Base-by-base conservation (phyloP, 768 basidiomycete species). In the Neoboletus subvelutipes region DNA sequence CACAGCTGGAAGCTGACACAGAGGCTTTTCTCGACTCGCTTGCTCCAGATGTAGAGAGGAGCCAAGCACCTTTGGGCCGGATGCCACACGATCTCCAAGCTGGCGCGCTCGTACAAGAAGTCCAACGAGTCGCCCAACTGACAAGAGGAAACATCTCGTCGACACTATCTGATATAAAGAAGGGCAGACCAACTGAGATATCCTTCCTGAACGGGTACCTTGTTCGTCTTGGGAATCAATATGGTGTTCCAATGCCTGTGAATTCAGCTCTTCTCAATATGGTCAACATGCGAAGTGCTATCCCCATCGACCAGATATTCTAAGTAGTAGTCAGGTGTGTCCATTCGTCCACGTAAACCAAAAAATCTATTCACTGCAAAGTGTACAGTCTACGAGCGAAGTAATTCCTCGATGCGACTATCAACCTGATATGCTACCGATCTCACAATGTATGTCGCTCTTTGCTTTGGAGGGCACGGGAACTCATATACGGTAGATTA, bases 131-230 rank as follows among this genome's bases (percentile, higher is more conserved):
- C 43, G 81, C 84, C 17, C 59, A 76, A 10, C 52, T 74, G 24
- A 95, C 92, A 4, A 75, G 72, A 41, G 73, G 74, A 15, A 93
- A 94, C 67, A 80, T 85, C 50, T 93, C 92, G 7, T 91, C 88
- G 17, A 97, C 93, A 83, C 76, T 94, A 18, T 69, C 76, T 17
- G 93, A 96, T 67, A 70, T 95, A 29, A 79, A 78, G 60, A 71
- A 73, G 33, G 86, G 86, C 42, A 75, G 76, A 50, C 58, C 66
- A 6, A 94, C 93, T 0, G 94, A 98, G 74, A 80, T 98, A 24
- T 82, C 88, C 18, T 90, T 76, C 64, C 77, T 97, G 64, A 94
- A 91, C 57, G 94, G 95, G 5, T 92, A 94, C 69, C 71, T 98
- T 48, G 67, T 85, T 29, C 72, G 75, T 9, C 73, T 93, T 9